Evolutionary conservation across 805 yeast species (phyloP).

Genomic region (Grigorovia transvaalensis): DNA sequence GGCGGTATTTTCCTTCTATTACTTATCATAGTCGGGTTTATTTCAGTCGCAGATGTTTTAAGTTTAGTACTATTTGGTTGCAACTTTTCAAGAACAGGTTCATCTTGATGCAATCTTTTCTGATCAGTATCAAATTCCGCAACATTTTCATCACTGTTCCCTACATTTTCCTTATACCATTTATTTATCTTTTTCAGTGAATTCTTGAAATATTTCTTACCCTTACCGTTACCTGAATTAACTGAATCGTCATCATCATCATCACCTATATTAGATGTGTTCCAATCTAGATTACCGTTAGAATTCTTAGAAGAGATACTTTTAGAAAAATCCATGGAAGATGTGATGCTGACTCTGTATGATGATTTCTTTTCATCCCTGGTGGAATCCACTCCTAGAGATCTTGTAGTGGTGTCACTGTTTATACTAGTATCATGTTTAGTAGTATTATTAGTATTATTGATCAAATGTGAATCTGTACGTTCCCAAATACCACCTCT

Average conservation of each 20-base stretch:
- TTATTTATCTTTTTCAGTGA: slow-evolving; percentile 53
- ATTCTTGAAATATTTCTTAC: slow-evolving; percentile 32
- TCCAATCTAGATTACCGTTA: slow-evolving; percentile 5
- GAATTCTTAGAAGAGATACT: slow-evolving; percentile 2
- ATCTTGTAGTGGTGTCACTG: not conserved
- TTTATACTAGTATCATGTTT: not conserved
- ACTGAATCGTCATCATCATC: not conserved
- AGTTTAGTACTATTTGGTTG: not conserved
- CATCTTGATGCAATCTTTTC: slow-evolving; percentile 1
- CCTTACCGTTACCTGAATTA: slow-evolving; percentile 7
- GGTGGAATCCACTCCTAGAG: not conserved
- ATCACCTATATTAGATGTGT: slow-evolving; percentile 4
- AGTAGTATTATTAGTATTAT: not conserved
- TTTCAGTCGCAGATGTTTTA: slow-evolving; percentile 1
- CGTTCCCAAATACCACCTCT: slow-evolving; percentile 88
- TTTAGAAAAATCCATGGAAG: not conserved
- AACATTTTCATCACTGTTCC: slow-evolving; percentile 1
- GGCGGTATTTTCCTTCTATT: slow-evolving; percentile 25
- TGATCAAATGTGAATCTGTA: not conserved
- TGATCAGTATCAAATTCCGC: not conserved
- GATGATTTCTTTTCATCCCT: slow-evolving; percentile 1
- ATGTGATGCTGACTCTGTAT: not conserved
- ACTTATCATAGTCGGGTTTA: slow-evolving; percentile 22
- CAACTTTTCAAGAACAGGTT: not conserved
- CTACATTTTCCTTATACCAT: slow-evolving; percentile 43